These are phyloP conservation scores for Gossypium trilobum DNA, from an alignment of 441 rosid species.

Conservation along the genomic window DNA sequence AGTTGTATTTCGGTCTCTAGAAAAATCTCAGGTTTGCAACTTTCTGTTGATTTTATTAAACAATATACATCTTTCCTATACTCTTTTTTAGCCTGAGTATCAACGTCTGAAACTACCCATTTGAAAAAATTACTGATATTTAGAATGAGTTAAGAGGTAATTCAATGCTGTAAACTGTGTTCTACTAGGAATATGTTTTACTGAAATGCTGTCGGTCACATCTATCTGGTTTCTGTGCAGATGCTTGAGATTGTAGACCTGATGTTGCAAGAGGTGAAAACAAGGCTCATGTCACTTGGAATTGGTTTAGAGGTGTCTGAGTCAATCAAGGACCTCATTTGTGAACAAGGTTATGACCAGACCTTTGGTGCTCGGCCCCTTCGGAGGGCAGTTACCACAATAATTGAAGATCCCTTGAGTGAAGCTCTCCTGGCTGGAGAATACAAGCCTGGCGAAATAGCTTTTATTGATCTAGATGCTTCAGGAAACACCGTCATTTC, in stretches of 20 bases:
- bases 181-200: not conserved
- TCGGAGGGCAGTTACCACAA: slow-evolving; percentile 66
- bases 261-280: slow-evolving; percentile 83
- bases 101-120: not conserved
- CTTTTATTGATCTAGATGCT: slow-evolving; percentile 58
- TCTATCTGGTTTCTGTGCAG: slow-evolving; percentile 29
- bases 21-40: slow-evolving; percentile 71
- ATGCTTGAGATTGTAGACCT: slow-evolving; percentile 66
- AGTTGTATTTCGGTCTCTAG: slow-evolving; percentile 54
- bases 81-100: not conserved
- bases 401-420: slow-evolving; percentile 75
- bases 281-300: slow-evolving; percentile 65
- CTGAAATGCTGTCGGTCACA: not conserved
- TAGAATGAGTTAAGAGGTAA: slow-evolving; percentile 5
- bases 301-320: slow-evolving; percentile 76
- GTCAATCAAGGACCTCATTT: slow-evolving; percentile 60
- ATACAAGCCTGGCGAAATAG: slow-evolving; percentile 78
- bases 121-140: not conserved
- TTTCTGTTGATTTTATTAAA: not conserved
- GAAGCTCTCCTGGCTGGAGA: slow-evolving; percentile 72
- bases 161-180: not conserved
- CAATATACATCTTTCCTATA: not conserved
- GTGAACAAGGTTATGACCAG: slow-evolving; percentile 71
- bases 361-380: slow-evolving; percentile 80
- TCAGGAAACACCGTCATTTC: slow-evolving; percentile 59